Evolutionary conservation across 2,329 filamentous ascomycete genomes (phyloP), one percentile per base, ranked within the genome.

Genomic region (Hyphodiscus sp.): DNA sequence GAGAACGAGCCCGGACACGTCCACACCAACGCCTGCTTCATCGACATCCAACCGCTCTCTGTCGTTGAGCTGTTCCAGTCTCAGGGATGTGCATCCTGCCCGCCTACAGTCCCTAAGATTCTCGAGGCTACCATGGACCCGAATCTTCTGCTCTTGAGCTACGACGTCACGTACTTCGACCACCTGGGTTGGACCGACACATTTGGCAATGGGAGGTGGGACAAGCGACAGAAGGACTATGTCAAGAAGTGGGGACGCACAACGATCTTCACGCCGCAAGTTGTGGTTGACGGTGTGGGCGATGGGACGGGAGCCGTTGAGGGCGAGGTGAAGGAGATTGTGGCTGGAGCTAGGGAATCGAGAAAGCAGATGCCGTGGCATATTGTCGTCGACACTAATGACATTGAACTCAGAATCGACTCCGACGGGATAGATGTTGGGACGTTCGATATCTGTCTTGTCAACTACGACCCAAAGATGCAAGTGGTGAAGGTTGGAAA

Each of bases 81-180:
- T 0, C 68, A 71, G 56, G 65, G 66, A 49, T 71, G 69, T 45
- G 57, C 53, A 16, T 65, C 68, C 1, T 71, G 68, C 23, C 68
- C 68, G 1, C 64, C 67, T 1, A 63, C 68, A n/a, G 59, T 69
- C 2, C 63, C 65, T 0, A 60, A 53, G 19, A 68, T 70, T 47
- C 67, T 65, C 38, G 61, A 65, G 13, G 63, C 57, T 19, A 63
- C 62, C 8, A 62, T 59, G 33, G 53, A 63, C 23, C 65, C 65
- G 2, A 69, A 70, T 53, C 52, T 69, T 16, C 58, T 66, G 41
- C 63, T 70, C 8, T 59, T 71, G 15, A 69, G 64, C 23, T 70
- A 68, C 58, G 61, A 70, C 50, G 64, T 71, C 20, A 69, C 67
- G 1, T 52, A 68, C 49, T 71, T 70, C 48, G 66, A 71, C 52